These are phyloP conservation scores for Cryptococcus sp. DNA, from an alignment of 1,284 basidiomycete species.

Conservation along the genomic window DNA sequence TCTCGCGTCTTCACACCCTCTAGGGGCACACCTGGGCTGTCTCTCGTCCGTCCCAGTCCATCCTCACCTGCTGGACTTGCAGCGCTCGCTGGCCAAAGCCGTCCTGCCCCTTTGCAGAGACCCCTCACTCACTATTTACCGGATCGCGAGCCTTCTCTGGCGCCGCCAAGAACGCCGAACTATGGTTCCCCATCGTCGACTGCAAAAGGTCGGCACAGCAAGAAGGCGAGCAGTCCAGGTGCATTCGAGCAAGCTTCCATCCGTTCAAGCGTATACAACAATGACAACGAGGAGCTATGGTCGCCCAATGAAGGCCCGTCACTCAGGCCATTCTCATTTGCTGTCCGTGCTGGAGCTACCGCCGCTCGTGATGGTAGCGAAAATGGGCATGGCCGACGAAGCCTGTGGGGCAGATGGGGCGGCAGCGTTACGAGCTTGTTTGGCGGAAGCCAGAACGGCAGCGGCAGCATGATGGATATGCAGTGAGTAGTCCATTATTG, in stretches of 20 bases:
- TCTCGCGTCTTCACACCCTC: slow-evolving; percentile 17
- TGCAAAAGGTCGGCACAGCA: slow-evolving; percentile 45
- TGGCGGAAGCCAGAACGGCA: slow-evolving; percentile 73
- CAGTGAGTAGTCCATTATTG: slow-evolving; percentile 64
- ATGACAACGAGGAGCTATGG: slow-evolving; percentile 44
- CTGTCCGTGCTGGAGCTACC: slow-evolving; percentile 46
- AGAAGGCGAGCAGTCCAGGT: slow-evolving; percentile 34
- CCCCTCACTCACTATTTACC: slow-evolving; percentile 45
- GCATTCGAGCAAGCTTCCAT: slow-evolving; percentile 23
- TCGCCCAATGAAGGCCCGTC: slow-evolving; percentile 33
- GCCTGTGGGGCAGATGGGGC: slow-evolving; percentile 65
- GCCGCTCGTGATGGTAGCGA: slow-evolving; percentile 33
- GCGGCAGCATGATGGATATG: slow-evolving; percentile 89
- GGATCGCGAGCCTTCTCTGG: slow-evolving; percentile 30
- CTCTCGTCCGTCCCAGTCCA: slow-evolving; percentile 39
- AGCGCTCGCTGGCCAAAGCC: slow-evolving; percentile 11
- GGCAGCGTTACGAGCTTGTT: slow-evolving; percentile 76
- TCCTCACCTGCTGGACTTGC: slow-evolving; percentile 44
- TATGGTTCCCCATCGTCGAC: slow-evolving; percentile 8
- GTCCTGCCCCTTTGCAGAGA: slow-evolving; percentile 16
- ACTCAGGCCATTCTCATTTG: slow-evolving; percentile 52
- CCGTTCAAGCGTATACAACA: slow-evolving; percentile 12
- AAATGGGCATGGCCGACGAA: slow-evolving; percentile 32
- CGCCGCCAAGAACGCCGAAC: slow-evolving; percentile 11
- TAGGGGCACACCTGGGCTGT: slow-evolving; percentile 9